Conservation (phyloP, 768 basidiomycete genomes). For the Boletus tylopilopsis region DNA sequence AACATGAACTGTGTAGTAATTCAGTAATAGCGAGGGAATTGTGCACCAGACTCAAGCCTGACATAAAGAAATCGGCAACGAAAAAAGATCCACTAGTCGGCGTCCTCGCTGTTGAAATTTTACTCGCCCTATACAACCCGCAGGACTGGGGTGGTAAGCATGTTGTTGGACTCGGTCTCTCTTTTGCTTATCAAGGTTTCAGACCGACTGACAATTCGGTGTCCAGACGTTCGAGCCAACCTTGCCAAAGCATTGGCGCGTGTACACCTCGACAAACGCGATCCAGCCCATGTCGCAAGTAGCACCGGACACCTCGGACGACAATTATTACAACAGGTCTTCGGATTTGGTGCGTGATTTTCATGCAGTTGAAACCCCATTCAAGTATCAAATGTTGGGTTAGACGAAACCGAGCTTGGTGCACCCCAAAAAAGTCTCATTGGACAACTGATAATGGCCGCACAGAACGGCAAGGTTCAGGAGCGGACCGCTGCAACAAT, state of each 20-base stretch:
- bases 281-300: background rate
- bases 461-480: background rate
- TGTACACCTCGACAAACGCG: background rate
- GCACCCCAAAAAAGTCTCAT: slow-evolving; percentile 10
- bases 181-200: background rate
- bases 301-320: background rate
- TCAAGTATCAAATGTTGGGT: background rate
- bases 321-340: slow-evolving; percentile 7
- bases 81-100: slow-evolving; percentile 7
- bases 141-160: background rate
- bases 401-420: slow-evolving; percentile 4
- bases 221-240: slow-evolving; percentile 14
- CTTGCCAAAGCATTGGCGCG: slow-evolving; percentile 13
- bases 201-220: slow-evolving; percentile 9
- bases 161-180: background rate
- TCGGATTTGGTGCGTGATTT: slow-evolving; percentile 16
- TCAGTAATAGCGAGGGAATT: background rate
- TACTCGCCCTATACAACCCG: slow-evolving; percentile 11
- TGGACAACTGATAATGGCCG: slow-evolving; percentile 2
- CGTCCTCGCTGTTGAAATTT: slow-evolving; percentile 16
- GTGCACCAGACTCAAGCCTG: slow-evolving; percentile 1
- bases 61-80: slow-evolving; percentile 11
- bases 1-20: background rate
- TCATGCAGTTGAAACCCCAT: background rate
- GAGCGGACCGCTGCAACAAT: slow-evolving; percentile 20